Conservation (phyloP, 2,329 filamentous ascomycete genomes). For the Aspergillus fischeri region DNA sequence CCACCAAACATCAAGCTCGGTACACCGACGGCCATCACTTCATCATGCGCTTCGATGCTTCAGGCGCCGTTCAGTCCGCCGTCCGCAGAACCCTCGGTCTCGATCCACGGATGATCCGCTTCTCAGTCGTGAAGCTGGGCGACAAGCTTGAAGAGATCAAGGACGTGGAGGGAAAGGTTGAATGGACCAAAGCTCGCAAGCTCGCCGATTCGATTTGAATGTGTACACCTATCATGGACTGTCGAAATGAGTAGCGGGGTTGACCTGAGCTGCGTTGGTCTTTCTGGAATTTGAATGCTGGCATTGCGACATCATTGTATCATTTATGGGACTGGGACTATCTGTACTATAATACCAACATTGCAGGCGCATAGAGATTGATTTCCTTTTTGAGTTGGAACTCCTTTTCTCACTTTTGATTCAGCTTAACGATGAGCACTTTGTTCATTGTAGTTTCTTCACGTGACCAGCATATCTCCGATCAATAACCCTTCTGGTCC, state of each 20-base stretch:
- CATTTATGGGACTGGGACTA: conserved; percentile 20
- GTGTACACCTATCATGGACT: background rate
- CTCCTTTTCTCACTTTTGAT: background rate
- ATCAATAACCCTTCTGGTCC: background rate
- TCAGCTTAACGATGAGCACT: background rate
- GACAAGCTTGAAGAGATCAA: conserved; percentile 59
- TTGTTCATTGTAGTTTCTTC: background rate
- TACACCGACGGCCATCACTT: conserved; percentile 93
- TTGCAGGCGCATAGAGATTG: conserved; percentile 29
- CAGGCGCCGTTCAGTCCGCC: conserved; percentile 66
- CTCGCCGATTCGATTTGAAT: conserved; percentile 25
- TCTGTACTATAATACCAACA: conserved; percentile 25
- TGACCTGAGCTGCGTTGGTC: conserved; percentile 8
- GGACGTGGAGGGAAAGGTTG: conserved; percentile 52
- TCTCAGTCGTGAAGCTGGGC: conserved; percentile 82
- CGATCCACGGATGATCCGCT: conserved; percentile 86
- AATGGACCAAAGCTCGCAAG: conserved; percentile 44
- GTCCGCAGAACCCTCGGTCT: conserved; percentile 72
- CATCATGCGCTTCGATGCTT: conserved; percentile 91
- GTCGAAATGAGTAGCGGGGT: conserved; percentile 8
- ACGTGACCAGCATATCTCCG: conserved; percentile 1
- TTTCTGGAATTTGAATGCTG: conserved; percentile 3
- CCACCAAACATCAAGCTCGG: conserved; percentile 74
- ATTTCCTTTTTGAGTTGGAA: background rate
- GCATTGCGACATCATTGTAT: conserved; percentile 21